phyloP scores from a whole-genome alignment of 75 land plant genomes.

The Picea sitchensis region DNA sequence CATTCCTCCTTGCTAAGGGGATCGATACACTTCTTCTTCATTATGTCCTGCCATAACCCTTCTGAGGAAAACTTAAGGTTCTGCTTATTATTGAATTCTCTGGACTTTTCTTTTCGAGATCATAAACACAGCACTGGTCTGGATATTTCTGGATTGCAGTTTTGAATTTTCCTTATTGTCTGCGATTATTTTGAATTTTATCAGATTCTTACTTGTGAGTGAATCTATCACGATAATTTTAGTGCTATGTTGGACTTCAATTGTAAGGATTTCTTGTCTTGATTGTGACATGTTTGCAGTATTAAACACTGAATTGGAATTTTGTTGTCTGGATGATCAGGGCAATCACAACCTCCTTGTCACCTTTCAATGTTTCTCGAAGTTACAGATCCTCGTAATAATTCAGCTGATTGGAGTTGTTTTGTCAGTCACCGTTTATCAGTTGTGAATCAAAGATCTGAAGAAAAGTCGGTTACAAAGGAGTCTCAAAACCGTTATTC shows the following conservation, averaged over 20 bases:
- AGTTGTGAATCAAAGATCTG: constrained; percentile 45
- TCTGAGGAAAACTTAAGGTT: no score
- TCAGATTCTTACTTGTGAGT: background rate
- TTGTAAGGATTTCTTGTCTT: background rate
- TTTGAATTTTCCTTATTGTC: background rate
- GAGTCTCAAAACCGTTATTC: constrained; percentile 55
- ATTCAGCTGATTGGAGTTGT: constrained; percentile 48
- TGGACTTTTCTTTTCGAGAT: background rate
- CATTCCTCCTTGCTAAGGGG: no score
- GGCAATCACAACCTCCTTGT: constrained; percentile 54
- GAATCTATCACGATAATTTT: background rate
- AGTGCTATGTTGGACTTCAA: background rate
- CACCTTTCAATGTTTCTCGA: constrained; percentile 56
- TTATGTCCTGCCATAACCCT: no score
- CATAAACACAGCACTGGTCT: background rate
- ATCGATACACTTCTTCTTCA: no score
- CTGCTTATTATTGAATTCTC: background rate
- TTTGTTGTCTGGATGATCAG: constrained; percentile 15
- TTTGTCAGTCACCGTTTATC: constrained; percentile 54
- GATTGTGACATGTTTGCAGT: background rate
- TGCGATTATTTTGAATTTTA: background rate
- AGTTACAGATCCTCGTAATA: constrained; percentile 43
- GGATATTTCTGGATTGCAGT: background rate
- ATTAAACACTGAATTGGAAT: background rate
- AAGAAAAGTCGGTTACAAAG: constrained; percentile 49